Percentiles rank a stretch among this genome's conserved stretches.
Conservation (phyloP, 148 eudicot genomes). For the Polygonum aviculare region DNA sequence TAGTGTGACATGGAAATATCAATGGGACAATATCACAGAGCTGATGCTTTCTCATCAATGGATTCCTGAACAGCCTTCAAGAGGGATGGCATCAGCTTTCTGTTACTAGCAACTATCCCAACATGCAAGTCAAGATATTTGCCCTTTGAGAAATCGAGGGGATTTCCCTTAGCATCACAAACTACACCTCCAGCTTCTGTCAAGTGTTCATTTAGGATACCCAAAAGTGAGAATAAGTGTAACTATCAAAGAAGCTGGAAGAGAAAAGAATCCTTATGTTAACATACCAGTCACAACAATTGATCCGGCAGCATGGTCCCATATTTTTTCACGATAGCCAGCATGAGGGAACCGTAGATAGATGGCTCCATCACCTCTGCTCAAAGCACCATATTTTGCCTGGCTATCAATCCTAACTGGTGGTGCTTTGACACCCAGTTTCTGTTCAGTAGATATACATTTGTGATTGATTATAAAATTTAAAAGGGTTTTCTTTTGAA, state of each 20-base stretch:
- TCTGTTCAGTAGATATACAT: slow-evolving; percentile 30
- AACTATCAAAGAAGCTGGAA: background rate
- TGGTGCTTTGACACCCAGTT: slow-evolving; percentile 95
- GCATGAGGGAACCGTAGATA: slow-evolving; percentile 88
- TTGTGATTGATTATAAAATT: background rate
- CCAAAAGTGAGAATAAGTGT: background rate
- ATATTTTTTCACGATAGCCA: slow-evolving; percentile 91
- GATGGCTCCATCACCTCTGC: slow-evolving; percentile 97
- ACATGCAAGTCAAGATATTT: slow-evolving; percentile 75
- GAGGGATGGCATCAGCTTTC: slow-evolving; percentile 76
- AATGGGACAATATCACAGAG: slow-evolving; percentile 30
- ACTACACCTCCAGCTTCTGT: slow-evolving; percentile 96
- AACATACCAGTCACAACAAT: slow-evolving; percentile 74
- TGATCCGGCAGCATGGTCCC: slow-evolving; percentile 99
- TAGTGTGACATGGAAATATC: background rate
- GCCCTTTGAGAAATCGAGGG: slow-evolving; percentile 88
- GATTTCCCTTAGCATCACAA: slow-evolving; percentile 80
- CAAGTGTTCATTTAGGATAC: slow-evolving; percentile 10
- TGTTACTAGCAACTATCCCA: slow-evolving; percentile 82
- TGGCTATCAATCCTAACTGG: slow-evolving; percentile 99
- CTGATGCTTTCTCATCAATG: slow-evolving; percentile 56
- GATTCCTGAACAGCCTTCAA: slow-evolving; percentile 81
- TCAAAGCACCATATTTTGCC: slow-evolving; percentile 91
- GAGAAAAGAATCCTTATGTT: background rate
- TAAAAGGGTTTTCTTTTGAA: background rate